These are phyloP conservation scores for Phytophthora pini DNA, from an alignment of 352 stramenopile species.

Conservation along the genomic window DNA sequence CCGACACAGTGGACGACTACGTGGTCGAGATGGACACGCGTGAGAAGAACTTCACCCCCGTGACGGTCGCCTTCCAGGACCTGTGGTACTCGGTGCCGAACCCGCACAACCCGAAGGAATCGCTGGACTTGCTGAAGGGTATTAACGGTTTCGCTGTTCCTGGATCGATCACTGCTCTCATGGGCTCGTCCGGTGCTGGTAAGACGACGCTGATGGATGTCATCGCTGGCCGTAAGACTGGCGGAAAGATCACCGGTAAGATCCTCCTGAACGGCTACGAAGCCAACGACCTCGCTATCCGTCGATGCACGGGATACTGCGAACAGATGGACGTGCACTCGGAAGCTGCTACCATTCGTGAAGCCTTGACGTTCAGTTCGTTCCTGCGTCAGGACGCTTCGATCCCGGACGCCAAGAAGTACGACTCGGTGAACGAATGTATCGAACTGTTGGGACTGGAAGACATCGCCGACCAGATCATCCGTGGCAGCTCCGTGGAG, in stretches of 20 bases:
- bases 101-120: slow-evolving; percentile 31
- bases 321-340: slow-evolving; percentile 14
- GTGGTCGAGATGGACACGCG: slow-evolving; percentile 18
- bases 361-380: slow-evolving; percentile 12
- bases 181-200: slow-evolving; percentile 52
- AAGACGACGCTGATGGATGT: slow-evolving; percentile 84
- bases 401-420: slow-evolving; percentile 6
- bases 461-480: slow-evolving; percentile 41
- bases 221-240: slow-evolving; percentile 80
- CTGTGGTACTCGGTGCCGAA: slow-evolving; percentile 33
- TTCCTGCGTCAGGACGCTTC: background rate
- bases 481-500: slow-evolving; percentile 15
- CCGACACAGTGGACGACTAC: slow-evolving; percentile 9
- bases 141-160: slow-evolving; percentile 45
- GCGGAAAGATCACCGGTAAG: slow-evolving; percentile 74
- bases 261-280: slow-evolving; percentile 37
- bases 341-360: slow-evolving; percentile 16
- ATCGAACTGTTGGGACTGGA: slow-evolving; percentile 2
- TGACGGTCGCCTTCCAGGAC: slow-evolving; percentile 45
- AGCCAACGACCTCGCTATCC: slow-evolving; percentile 34
- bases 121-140: slow-evolving; percentile 41
- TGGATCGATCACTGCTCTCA: slow-evolving; percentile 52
- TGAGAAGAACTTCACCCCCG: slow-evolving; percentile 38
- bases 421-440: slow-evolving; percentile 4
- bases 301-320: slow-evolving; percentile 23